Evolutionary conservation across 768 basidiomycete genomes (phyloP).

Genomic region (Coprinellus micaceus): DNA sequence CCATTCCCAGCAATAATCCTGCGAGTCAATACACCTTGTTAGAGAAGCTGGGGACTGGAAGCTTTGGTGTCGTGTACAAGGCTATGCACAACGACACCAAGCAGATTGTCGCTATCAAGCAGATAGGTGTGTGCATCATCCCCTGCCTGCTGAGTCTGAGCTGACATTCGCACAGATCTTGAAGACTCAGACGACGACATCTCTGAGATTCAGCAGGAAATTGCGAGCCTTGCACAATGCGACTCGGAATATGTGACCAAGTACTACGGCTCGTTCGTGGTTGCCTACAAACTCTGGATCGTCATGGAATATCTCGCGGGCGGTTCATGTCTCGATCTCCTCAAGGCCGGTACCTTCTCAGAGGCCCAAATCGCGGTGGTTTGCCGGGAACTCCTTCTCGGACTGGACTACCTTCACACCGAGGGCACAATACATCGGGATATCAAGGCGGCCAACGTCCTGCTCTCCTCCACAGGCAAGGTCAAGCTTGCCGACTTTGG

Average conservation of each 20-base stretch:
- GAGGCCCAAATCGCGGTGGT: conserved; percentile 95
- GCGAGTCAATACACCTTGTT: conserved; percentile 88
- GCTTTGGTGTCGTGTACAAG: conserved; percentile 97
- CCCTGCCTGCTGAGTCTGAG: no score
- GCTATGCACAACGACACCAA: conserved; percentile 92
- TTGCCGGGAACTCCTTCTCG: conserved; percentile 87
- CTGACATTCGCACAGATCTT: conserved; percentile 83
- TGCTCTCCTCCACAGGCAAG: conserved; percentile 84
- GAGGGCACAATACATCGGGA: conserved; percentile 98
- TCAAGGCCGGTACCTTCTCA: conserved; percentile 86
- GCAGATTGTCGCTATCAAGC: conserved; percentile 96
- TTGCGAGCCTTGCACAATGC: conserved; percentile 91
- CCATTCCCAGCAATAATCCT: conserved; percentile 74
- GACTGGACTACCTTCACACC: conserved; percentile 93
- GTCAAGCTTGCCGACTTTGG: conserved; percentile 99
- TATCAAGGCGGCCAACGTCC: conserved; percentile 96
- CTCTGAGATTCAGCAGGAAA: conserved; percentile 97
- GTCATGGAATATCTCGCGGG: conserved; percentile 99
- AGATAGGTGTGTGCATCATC: conserved; percentile 91
- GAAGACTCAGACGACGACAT: conserved; percentile 99
- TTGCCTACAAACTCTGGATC: conserved; percentile 97
- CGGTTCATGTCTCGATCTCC: conserved; percentile 95
- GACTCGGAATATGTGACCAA: conserved; percentile 95
- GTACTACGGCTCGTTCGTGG: conserved; percentile 96
- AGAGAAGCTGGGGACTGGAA: conserved; percentile 96